A percentile compares a stretch with the other conserved stretches of the same genome.
These are phyloP conservation scores for Psilocybe azurescens DNA, from an alignment of 768 basidiomycete genomes.

Conservation along the genomic window DNA sequence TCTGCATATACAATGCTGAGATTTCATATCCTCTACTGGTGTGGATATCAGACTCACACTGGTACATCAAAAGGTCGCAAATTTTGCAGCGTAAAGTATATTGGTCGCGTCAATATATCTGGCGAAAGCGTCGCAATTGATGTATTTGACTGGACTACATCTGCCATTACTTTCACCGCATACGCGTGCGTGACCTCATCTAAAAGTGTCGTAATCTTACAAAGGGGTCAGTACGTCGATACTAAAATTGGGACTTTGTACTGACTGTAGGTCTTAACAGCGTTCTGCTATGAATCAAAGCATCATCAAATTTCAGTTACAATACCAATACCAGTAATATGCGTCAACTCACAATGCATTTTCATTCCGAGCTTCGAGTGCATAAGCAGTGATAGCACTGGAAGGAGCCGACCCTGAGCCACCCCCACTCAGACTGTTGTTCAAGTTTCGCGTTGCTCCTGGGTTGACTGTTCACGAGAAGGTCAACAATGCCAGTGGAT, in stretches of 20 bases:
- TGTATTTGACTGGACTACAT: conserved; percentile 10
- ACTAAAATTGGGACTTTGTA: background rate
- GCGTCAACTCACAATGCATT: conserved; percentile 53
- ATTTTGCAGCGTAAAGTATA: conserved; percentile 22
- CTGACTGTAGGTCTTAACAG: conserved; percentile 33
- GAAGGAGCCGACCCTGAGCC: conserved; percentile 49
- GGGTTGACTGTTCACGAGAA: conserved; percentile 38
- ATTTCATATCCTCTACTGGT: background rate
- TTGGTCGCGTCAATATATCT: conserved; percentile 17
- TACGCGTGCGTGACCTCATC: conserved; percentile 17
- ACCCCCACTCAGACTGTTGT: conserved; percentile 36
- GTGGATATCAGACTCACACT: conserved; percentile 13
- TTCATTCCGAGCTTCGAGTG: conserved; percentile 58
- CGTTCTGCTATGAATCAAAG: conserved; percentile 25
- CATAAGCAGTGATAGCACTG: conserved; percentile 50
- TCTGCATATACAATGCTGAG: conserved; percentile 5
- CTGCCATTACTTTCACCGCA: conserved; percentile 8
- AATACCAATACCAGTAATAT: background rate
- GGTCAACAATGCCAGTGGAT: background rate
- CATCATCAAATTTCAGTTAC: background rate
- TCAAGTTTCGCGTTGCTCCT: conserved; percentile 39
- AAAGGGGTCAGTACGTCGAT: background rate
- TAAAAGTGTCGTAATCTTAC: conserved; percentile 12
- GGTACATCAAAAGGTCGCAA: conserved; percentile 21
- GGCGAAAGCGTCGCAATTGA: conserved; percentile 12